Base-by-base conservation (phyloP, 202 grass and related monocot species). In the Schoenoplectus triqueter region DNA sequence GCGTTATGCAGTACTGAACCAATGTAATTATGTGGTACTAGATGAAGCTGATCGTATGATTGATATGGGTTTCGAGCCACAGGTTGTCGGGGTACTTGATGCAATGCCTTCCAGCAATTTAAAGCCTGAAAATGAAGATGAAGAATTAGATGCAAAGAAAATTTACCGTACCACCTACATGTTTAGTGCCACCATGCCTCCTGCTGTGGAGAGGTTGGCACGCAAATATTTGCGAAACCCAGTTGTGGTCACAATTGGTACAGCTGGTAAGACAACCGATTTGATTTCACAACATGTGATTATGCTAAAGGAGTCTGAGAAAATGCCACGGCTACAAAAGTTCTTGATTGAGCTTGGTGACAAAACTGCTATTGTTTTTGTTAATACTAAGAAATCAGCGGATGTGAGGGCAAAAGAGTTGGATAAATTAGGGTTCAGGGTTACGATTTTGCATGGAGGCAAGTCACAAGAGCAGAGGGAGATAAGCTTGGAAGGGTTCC, bases 1-100 rank as follows among this genome's bases (percentile, higher is more conserved):
- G 82, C 90, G 92, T 66, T 98, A 95, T 88, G 95, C 88, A 69
- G 95, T 98, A 41, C 92, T 98, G 47, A 98, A 98, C 64, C 95
- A 98, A 80, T 98, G 95, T 75, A 98, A 95, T 55, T 98, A 98
- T 85, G 95, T 98, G 18, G 92, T 98, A 49, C 88, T 98, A 51
- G 95, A 98, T 85, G 95, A 98, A 84, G 95, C 95, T 85, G 95
- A 98, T 90, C 85, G 95, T 45, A 98, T 98, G 95, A 98, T 98
- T 89, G 95, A 98, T 79, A 98, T 98, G 95, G 95, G 95, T 9
- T 98, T 98, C 44, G 95, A 98, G 91, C 92, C 91, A 18, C 95
- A 98, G 83, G 95, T 95, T 86, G 89, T 94, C 69, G 92, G 95
- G 73, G 92, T 98, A 39, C 88, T 98, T 45, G 92, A 98, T 1